phyloP scores from a whole-genome alignment of 306 rosid species.

The Medicago lupulina region DNA sequence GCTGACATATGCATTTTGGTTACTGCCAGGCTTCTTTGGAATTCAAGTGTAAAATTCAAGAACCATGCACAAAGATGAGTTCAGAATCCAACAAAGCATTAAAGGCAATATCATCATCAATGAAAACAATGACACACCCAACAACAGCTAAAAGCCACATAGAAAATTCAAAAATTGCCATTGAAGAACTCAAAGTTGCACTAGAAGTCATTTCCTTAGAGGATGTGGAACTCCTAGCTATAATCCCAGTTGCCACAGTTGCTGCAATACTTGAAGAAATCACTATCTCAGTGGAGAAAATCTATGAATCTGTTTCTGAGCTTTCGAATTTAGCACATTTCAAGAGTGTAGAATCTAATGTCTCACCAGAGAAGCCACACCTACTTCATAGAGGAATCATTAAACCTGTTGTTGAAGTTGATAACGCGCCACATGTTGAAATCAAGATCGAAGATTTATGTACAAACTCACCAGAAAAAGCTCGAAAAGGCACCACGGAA shows the following conservation, averaged over 20 bases:
- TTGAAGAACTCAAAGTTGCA: slow-evolving; percentile 60
- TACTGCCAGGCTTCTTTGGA: slow-evolving; percentile 54
- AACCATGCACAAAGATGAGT: slow-evolving; percentile 64
- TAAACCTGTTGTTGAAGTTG: slow-evolving; percentile 60
- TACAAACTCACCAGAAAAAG: slow-evolving; percentile 40
- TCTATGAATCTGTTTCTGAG: slow-evolving; percentile 65
- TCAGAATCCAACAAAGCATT: slow-evolving; percentile 70
- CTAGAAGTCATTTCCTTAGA: slow-evolving; percentile 51
- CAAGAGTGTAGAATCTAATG: slow-evolving; percentile 48
- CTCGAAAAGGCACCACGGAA: slow-evolving; percentile 26
- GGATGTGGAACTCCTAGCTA: slow-evolving; percentile 52
- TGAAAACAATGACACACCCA: slow-evolving; percentile 68
- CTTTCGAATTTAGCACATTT: slow-evolving; percentile 72
- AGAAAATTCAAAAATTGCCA: slow-evolving; percentile 59
- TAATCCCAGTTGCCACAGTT: slow-evolving; percentile 66
- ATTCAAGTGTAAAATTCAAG: slow-evolving; percentile 56
- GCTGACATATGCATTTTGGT: background rate
- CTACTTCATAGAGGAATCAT: slow-evolving; percentile 75
- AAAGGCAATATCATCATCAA: slow-evolving; percentile 58
- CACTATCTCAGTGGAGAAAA: slow-evolving; percentile 63
- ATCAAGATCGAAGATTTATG: slow-evolving; percentile 51
- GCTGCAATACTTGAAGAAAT: slow-evolving; percentile 71
- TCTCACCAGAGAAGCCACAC: slow-evolving; percentile 63
- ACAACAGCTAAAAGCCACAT: slow-evolving; percentile 54
- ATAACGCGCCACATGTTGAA: slow-evolving; percentile 46